Base-by-base conservation (phyloP, 768 basidiomycete genomes). In the Pisolithus sp. region DNA sequence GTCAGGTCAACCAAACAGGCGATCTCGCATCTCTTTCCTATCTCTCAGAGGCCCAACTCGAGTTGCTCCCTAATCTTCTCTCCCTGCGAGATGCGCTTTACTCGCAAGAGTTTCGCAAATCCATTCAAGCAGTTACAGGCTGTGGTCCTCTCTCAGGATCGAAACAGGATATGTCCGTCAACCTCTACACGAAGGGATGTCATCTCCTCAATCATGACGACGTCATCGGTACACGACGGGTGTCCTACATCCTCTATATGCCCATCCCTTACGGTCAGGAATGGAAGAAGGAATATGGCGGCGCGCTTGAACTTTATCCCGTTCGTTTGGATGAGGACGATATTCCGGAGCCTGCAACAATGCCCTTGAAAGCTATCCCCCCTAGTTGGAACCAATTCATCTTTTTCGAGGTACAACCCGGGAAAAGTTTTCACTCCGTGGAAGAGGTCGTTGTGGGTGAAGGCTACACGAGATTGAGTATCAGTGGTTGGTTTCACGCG, bases 141-240 rank as follows among this genome's bases (percentile, higher is more conserved):
- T 97, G 94, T 57, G 93, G 92, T 4, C 83, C 93, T 5, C 78
- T 98, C 43, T 93, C 89, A 26, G 93, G 93, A 46, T 78, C 76
- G 40, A 95, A 93, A 66, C 93, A 92, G 63, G 95, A 98, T 73
- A 93, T 94, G 83, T 90, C 90, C 40, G 86, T 95, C 53, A 93
- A 92, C 63, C 84, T 88, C 7, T 97, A 97, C 70, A 86, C 84
- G 18, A 81, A 85, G 55, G 91, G 93, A 42, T 96, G 86, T 66
- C 93, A 98, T 70, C 80, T 98, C 9, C 83, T 98, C 62, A 91
- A 95, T 68, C 95, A 98, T 74, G 95, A 98, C 82, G 95, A 98
- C 67, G 94, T 95, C 23, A 97, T 97, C 63, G 93, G 93, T 54
- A 81, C 92, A 7, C 86, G 95, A 23, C 82, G 92, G 39, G 88